Evolutionary conservation across 139 green algal genomes (phyloP).

Genomic region (Choricystis sp.): DNA sequence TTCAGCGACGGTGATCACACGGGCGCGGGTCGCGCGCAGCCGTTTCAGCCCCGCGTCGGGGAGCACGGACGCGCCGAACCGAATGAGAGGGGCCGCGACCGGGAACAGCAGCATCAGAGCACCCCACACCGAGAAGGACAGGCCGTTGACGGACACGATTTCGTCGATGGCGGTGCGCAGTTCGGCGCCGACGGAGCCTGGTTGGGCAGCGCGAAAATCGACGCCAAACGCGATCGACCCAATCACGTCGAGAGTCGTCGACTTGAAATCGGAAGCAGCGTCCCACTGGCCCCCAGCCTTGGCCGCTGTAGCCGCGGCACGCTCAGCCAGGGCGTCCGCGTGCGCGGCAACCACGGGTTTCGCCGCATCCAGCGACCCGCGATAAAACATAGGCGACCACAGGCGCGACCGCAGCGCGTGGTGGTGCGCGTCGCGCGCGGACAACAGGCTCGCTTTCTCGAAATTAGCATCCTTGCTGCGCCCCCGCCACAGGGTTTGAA

Average conservation of each 20-base stretch:
- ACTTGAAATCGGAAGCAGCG: no score
- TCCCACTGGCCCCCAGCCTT: no score
- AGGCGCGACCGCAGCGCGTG: neutral
- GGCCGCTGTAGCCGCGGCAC: no score
- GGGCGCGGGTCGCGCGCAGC: neutral
- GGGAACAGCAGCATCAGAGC: constrained; percentile 9
- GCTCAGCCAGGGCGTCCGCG: no score
- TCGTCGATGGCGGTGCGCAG: neutral
- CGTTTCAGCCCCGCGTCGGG: constrained; percentile 11
- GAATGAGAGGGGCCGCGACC: neutral
- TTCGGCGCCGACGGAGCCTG: neutral
- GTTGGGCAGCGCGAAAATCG: neutral
- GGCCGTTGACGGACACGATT: neutral
- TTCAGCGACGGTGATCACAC: neutral
- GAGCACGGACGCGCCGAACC: constrained; percentile 2
- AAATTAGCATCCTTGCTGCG: neutral
- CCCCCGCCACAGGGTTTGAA: neutral
- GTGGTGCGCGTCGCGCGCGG: neutral
- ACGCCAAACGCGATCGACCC: neutral
- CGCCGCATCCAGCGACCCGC: no score
- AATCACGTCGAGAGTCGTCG: neutral
- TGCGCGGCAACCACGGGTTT: no score
- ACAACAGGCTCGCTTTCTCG: neutral
- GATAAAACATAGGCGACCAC: no score
- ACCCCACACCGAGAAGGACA: neutral